phyloP scores from a whole-genome alignment of 1,284 basidiomycete species.

The Anthracocystis setariae region DNA sequence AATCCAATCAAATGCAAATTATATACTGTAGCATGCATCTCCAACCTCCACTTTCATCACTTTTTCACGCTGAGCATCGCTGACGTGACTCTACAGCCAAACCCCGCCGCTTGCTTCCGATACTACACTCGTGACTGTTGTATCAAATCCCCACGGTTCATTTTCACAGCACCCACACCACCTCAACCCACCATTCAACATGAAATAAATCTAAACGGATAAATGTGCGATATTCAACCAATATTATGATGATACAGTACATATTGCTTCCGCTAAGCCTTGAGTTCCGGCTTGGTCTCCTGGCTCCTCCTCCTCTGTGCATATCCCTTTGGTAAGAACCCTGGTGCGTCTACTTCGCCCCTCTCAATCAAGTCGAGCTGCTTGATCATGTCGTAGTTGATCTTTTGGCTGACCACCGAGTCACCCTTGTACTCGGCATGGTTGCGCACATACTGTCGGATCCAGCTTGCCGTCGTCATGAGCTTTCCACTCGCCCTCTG shows the following conservation, averaged over 20 bases:
- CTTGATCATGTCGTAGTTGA: slow-evolving; percentile 92
- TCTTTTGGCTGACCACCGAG: slow-evolving; percentile 86
- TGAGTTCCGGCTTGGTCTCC: slow-evolving; percentile 40
- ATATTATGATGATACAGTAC: not conserved
- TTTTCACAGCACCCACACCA: no score
- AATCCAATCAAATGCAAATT: not conserved
- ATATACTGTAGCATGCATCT: no score
- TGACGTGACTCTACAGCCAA: slow-evolving; percentile 1
- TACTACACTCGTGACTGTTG: no score
- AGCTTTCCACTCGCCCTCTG: slow-evolving; percentile 86
- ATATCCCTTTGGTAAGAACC: slow-evolving; percentile 62
- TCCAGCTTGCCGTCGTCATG: slow-evolving; percentile 91
- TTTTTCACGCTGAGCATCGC: not conserved
- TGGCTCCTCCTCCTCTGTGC: slow-evolving; percentile 46
- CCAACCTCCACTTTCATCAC: no score
- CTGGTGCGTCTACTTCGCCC: slow-evolving; percentile 61
- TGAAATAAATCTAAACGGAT: no score
- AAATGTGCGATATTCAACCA: no score
- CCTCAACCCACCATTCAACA: no score
- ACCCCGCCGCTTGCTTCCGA: not conserved
- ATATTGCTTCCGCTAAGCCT: slow-evolving; percentile 10
- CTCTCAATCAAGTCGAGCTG: slow-evolving; percentile 84
- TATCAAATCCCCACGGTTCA: no score
- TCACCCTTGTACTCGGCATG: slow-evolving; percentile 92
- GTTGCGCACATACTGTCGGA: slow-evolving; percentile 85